Evolutionary conservation across 2,329 filamentous ascomycete species (phyloP), one percentile per base, ranked within the genome.

Genomic region (Ophiognomonia clavigignenti-juglandacearum): DNA sequence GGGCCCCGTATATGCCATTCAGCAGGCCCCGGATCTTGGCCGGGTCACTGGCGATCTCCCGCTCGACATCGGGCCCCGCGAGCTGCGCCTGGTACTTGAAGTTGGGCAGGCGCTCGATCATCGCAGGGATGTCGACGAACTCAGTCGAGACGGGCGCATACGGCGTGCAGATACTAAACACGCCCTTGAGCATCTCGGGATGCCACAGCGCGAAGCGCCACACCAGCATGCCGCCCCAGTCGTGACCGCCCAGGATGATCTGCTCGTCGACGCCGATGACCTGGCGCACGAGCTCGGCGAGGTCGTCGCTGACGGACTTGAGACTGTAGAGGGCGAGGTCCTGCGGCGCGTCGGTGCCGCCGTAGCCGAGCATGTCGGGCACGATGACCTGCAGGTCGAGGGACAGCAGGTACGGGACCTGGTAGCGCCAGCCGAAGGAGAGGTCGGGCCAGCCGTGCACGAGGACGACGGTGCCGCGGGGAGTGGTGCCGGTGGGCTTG

Each of bases 41-140:
- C 57, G 77, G 73, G 42, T 45, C 42, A 26, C 78, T 78, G 20
- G 75, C 72, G 39, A 83, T 68, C 13, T 63, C 63, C 43, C 67
- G 65, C 59, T 92, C 81, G 8, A 89, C 69, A 14, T 85, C 81
- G 0, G 81, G 80, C 18, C 83, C 82, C 1, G 75, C 77, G 43
- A 96, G 78, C 55, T 95, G 88, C 38, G 93, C 63, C 72, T 96
- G 92, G 66, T 98, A 98, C 13, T 68, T 74, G 59, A 93, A 90
- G 59, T 87, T 84, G 37, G 82, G 80, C 23, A 86, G 56, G 45
- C 72, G 59, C 55, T 63, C 69, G 36, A 71, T 70, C 37, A 86
- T 78, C 23, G 77, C 66, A 56, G 84, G 77, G 2, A 85, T 69
- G 1, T 81, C 69, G 14, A 77, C 53, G 59, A 71, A 87, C 61